Conservation (phyloP, 2,329 filamentous ascomycete genomes). For the Cercospora citrullina region DNA sequence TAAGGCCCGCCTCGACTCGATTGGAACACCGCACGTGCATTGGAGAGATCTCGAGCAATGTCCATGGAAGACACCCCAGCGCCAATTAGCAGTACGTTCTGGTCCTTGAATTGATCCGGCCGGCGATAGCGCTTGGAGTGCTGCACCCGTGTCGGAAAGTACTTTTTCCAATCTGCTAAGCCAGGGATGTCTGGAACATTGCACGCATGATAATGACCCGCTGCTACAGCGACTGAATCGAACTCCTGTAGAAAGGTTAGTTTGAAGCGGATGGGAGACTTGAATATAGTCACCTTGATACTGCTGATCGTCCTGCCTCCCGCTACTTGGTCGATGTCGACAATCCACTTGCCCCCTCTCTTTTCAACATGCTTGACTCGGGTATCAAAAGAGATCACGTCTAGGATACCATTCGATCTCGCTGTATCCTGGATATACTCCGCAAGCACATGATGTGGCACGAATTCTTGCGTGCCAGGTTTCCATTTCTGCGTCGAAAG, state of each 20-base stretch:
- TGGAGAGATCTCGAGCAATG: constrained; percentile 55
- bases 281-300: not conserved
- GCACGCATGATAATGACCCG: constrained; percentile 56
- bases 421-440: constrained; percentile 64
- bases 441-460: constrained; percentile 58
- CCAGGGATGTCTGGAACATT: constrained; percentile 53
- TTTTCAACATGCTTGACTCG: constrained; percentile 58
- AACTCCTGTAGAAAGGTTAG: constrained; percentile 40
- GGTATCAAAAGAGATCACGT: constrained; percentile 57
- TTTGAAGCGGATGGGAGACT: not conserved
- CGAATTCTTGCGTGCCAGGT: constrained; percentile 59
- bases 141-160: constrained; percentile 48
- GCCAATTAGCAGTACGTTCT: constrained; percentile 59
- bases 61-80: constrained; percentile 58
- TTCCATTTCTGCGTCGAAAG: constrained; percentile 58
- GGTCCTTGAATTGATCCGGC: constrained; percentile 52
- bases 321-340: constrained; percentile 45
- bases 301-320: not conserved
- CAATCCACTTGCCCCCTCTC: constrained; percentile 50
- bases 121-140: constrained; percentile 56
- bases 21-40: constrained; percentile 52
- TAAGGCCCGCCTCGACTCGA: constrained; percentile 62
- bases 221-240: constrained; percentile 55
- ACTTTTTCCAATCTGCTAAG: constrained; percentile 48
- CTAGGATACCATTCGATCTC: constrained; percentile 50